A percentile compares a stretch with the other conserved stretches of the same genome.
Conservation (phyloP, 2,329 filamentous ascomycete genomes). For the Scorias spongiosa region DNA sequence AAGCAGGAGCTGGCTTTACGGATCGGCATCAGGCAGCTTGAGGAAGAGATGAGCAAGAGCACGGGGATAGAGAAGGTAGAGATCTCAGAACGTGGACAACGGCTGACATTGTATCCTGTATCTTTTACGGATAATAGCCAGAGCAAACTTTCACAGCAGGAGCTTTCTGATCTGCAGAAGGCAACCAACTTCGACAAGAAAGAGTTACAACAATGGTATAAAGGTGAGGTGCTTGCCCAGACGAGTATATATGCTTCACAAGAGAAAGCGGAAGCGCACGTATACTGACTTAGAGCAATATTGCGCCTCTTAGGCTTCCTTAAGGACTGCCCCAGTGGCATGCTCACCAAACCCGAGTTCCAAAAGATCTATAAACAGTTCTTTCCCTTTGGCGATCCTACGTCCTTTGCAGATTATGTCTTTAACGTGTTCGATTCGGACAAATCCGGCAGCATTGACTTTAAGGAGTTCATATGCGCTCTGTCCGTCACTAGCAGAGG, state of each 20-base stretch:
- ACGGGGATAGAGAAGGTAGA: constrained; percentile 14
- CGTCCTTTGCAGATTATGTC: constrained; percentile 94
- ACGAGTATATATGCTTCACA: neutral
- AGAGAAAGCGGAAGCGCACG: neutral
- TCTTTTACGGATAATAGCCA: constrained; percentile 44
- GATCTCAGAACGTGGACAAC: constrained; percentile 7
- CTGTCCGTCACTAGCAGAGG: constrained; percentile 91
- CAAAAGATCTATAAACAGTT: constrained; percentile 99
- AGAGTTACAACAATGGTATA: constrained; percentile 99
- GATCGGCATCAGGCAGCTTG: constrained; percentile 18
- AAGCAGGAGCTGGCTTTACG: constrained; percentile 18
- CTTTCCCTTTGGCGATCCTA: constrained; percentile 96
- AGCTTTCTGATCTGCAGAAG: constrained; percentile 89
- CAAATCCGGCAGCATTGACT: constrained; percentile 94
- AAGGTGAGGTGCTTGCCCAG: constrained; percentile 47
- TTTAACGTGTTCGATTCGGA: constrained; percentile 99
- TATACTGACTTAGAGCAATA: neutral
- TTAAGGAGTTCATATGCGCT: constrained; percentile 98
- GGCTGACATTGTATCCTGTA: constrained; percentile 17
- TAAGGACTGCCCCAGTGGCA: constrained; percentile 94
- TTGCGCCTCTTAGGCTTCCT: constrained; percentile 57
- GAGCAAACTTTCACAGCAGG: constrained; percentile 93
- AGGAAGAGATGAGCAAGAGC: constrained; percentile 16
- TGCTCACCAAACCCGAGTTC: constrained; percentile 95
- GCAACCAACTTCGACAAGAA: constrained; percentile 99